Conservation (phyloP, 2,329 filamentous ascomycete species). For the Penicillium fuscoglaucum region DNA sequence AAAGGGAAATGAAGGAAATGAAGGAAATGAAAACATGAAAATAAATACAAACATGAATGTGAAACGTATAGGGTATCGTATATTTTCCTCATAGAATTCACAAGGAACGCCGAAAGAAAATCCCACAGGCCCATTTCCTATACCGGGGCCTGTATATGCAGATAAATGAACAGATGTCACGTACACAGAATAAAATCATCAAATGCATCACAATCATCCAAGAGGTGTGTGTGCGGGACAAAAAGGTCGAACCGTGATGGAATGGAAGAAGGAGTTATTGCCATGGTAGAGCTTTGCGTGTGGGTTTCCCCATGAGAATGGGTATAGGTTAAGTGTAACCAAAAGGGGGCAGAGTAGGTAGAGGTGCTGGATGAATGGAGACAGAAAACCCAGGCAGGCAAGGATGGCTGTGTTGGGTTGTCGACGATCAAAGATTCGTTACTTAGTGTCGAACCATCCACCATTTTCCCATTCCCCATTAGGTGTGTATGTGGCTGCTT, state of each 20-base stretch:
- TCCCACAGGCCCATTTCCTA: neutral
- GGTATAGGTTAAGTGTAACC: neutral
- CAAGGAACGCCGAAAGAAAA: conserved; percentile 3
- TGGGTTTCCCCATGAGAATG: neutral
- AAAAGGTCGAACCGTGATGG: too few relatives aligned
- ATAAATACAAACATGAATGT: neutral
- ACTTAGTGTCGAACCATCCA: conserved; percentile 67
- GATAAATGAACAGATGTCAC: neutral
- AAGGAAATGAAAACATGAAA: neutral
- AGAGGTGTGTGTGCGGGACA: too few relatives aligned
- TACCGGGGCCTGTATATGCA: conserved; percentile 6
- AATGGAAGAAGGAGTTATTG: neutral
- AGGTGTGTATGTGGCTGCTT: conserved; percentile 66
- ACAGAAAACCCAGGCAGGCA: neutral
- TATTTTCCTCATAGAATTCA: conserved; percentile 1
- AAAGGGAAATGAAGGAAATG: neutral
- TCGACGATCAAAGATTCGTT: conserved; percentile 11
- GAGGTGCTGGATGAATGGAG: neutral
- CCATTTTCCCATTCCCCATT: conserved; percentile 77
- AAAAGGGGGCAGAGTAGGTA: too few relatives aligned
- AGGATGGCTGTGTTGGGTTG: neutral
- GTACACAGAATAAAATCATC: neutral
- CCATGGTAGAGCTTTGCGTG: neutral
- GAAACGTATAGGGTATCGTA: conserved; percentile 5
- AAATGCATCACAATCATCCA: neutral